Conservation (phyloP, 2,329 filamentous ascomycete species). For the Aspergillus flavus region DNA sequence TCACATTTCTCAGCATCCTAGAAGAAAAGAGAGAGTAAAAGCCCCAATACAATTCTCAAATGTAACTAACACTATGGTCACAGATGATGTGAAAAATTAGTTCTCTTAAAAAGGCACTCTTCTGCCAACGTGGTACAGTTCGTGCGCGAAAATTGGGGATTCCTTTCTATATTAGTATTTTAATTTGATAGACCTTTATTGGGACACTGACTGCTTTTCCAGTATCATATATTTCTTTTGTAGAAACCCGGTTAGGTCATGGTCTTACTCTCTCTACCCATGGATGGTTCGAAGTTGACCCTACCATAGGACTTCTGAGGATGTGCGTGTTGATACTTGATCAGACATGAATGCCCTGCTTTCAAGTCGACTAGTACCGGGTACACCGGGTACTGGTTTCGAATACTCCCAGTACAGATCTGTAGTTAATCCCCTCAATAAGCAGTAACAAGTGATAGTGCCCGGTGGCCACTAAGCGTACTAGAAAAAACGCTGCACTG, state of each 20-base stretch:
- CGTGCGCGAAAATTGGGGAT: not conserved
- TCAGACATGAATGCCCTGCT: no score
- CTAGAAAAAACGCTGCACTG: no score
- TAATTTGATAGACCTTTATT: not conserved
- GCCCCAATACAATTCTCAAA: not conserved
- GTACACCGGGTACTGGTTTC: no score
- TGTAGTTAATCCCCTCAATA: no score
- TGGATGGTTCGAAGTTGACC: no score
- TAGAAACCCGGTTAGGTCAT: not conserved
- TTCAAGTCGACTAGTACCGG: no score
- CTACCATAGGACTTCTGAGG: no score
- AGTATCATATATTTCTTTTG: not conserved
- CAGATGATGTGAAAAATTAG: constrained; percentile 8
- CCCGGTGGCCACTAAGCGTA: no score
- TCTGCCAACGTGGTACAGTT: not conserved
- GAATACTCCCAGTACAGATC: no score
- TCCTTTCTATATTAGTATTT: not conserved
- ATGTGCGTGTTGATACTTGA: no score
- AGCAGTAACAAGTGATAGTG: no score
- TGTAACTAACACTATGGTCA: not conserved
- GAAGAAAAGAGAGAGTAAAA: not conserved
- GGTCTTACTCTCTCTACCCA: no score
- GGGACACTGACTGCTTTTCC: not conserved
- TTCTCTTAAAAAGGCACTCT: not conserved
- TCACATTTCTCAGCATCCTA: not conserved